Evolutionary conservation across 2,329 filamentous ascomycete species (phyloP), one percentile per base, ranked within the genome.

Genomic region (Xylariaceae sp.): DNA sequence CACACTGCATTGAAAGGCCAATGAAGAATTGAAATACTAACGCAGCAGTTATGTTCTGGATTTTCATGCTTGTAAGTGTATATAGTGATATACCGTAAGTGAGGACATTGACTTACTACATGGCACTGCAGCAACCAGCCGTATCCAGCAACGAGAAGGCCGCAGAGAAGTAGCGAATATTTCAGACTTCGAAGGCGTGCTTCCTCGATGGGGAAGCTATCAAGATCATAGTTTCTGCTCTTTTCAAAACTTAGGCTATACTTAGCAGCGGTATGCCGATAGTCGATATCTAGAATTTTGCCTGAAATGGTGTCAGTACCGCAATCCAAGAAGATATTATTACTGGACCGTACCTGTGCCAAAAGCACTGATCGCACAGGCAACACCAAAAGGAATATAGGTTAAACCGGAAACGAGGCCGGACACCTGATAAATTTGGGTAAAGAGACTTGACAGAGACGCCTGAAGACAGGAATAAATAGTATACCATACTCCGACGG

Each of bases 1-100:
- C 15, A 9, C 44, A 47, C 47, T 58, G 43, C 23, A 24, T 39
- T 11, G 52, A 51, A 13, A 62, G 41, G 2, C 57, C 59, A 23
- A 59, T 59, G 32, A 61, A 41, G 37, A 61, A 59, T 29, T 59
- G 59, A 23, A 53, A 42, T 9, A 59, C 35, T 8, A 59, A 30
- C 23, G 51, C 47, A 3, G 41, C 50, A 13, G 57, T 50, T 32
- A 61, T 57, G 13, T 56, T 50, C 58, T 58, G 30, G 20, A 23
- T 16, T 24, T 32, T 5, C 10, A 8, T 13, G 1, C 7, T 8
- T 13, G 7, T 30, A 30, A 7, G 27, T 7, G 27, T 30, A 30
- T 30, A 29, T 11, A 13, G 20, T 27, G 10, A 26, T 16, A 18
- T 49, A n/a, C 11, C 20, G 11, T 11, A 29, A 27, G 6, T 32